Conservation (phyloP, 768 basidiomycete species). For the Xerocomellus chrysenteron region DNA sequence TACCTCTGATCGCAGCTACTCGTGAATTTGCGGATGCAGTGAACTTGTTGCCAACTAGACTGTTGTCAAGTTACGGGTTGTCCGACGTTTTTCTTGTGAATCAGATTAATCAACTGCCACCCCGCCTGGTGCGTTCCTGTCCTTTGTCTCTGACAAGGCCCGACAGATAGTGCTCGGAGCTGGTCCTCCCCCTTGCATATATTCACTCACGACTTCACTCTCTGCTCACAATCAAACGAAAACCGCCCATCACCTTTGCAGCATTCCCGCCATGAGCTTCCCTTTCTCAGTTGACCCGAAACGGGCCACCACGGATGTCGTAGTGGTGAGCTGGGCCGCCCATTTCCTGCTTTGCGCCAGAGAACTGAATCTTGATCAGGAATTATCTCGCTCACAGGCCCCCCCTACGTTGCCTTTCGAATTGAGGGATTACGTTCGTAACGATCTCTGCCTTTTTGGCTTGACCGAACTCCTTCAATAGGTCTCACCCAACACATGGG, state of each 20-base stretch:
- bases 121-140: background rate
- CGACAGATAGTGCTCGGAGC: constrained; percentile 14
- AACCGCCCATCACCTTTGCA: background rate
- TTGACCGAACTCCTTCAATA: constrained; percentile 13
- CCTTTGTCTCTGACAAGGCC: background rate
- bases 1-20: background rate
- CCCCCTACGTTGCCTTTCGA: constrained; percentile 38
- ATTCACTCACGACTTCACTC: background rate
- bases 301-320: constrained; percentile 20
- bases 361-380: constrained; percentile 19
- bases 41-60: constrained; percentile 8
- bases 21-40: background rate
- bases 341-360: background rate
- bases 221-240: background rate
- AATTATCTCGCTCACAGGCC: constrained; percentile 33
- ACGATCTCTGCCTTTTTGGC: constrained; percentile 2
- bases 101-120: background rate
- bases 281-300: constrained; percentile 14
- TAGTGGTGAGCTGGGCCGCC: constrained; percentile 20
- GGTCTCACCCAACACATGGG: constrained; percentile 47
- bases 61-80: constrained; percentile 11
- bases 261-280: constrained; percentile 7
- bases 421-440: constrained; percentile 37
- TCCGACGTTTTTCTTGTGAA: background rate
- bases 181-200: constrained; percentile 14